Evolutionary conservation across 2,329 filamentous ascomycete genomes (phyloP).

Genomic region (Diplodia scrobiculata): DNA sequence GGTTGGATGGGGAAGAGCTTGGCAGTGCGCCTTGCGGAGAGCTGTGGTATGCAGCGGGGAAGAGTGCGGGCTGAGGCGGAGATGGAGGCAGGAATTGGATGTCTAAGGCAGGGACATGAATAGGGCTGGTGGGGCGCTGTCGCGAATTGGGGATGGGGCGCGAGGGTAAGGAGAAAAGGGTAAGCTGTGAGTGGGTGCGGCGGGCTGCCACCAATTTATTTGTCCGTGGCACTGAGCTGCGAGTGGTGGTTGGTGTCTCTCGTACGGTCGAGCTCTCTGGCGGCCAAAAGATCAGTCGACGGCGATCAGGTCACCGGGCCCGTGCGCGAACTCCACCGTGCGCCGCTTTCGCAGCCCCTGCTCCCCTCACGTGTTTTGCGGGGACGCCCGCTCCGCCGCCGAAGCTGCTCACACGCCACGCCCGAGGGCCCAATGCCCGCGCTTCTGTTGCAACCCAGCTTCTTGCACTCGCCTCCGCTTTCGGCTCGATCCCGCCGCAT

Average conservation of each 20-base stretch:
- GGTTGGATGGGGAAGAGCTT: neutral
- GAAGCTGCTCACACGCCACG: neutral
- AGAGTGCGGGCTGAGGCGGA: neutral
- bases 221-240: slow-evolving; percentile 21
- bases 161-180: neutral
- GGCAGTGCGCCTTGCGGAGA: neutral
- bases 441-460: slow-evolving; percentile 8
- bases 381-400: slow-evolving; percentile 11
- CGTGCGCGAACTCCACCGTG: neutral
- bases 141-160: neutral
- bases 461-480: slow-evolving; percentile 10
- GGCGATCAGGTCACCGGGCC: slow-evolving; percentile 28
- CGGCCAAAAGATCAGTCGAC: slow-evolving; percentile 25
- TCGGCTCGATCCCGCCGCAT: slow-evolving; percentile 1
- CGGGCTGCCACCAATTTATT: slow-evolving; percentile 28
- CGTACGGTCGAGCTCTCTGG: slow-evolving; percentile 10
- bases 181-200: neutral
- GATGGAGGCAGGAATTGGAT: neutral
- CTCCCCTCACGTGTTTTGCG: slow-evolving; percentile 22
- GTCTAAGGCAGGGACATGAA: slow-evolving; percentile 4
- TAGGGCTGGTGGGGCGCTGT: slow-evolving; percentile 9
- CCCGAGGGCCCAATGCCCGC: slow-evolving; percentile 16
- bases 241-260: slow-evolving; percentile 5
- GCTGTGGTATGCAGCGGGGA: neutral
- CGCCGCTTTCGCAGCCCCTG: slow-evolving; percentile 1